A percentile compares a stretch with the other conserved stretches of the same genome.
Evolutionary conservation across 1,139 yeast genomes (phyloP).

Genomic region (Sugiyamaella sp.): DNA sequence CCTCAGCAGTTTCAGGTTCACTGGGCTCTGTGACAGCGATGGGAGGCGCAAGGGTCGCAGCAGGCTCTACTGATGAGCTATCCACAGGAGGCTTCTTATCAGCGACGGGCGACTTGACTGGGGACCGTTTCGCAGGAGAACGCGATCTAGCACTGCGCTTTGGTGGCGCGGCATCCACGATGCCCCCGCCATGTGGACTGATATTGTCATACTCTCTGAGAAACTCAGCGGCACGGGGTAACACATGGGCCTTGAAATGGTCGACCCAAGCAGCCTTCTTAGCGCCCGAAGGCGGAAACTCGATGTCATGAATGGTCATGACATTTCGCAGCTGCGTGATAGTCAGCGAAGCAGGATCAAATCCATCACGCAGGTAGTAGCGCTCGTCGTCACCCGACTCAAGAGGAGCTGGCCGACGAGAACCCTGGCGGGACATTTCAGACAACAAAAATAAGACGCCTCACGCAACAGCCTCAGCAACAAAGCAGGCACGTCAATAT

Average conservation of each 20-base stretch:
- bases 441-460: neutral
- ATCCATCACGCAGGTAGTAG: conserved; percentile 46
- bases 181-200: conserved; percentile 37
- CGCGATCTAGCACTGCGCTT: conserved; percentile 29
- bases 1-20: conserved; percentile 24
- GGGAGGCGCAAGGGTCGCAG: conserved; percentile 12
- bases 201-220: conserved; percentile 37
- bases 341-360: conserved; percentile 63
- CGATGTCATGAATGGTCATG: conserved; percentile 58
- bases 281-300: conserved; percentile 59
- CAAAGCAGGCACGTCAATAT: too few relatives aligned
- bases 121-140: conserved; percentile 28
- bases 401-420: neutral
- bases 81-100: conserved; percentile 11
- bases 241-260: conserved; percentile 54
- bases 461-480: neutral
- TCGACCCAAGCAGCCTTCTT: conserved; percentile 63
- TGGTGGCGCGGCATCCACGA: conserved; percentile 41
- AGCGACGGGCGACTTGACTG: neutral
- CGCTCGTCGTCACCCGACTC: conserved; percentile 14
- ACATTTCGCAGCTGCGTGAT: conserved; percentile 67
- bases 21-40: conserved; percentile 5
- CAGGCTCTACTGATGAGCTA: conserved; percentile 5
- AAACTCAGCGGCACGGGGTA: conserved; percentile 46
- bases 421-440: neutral